Evolutionary conservation across 345 rosid species (phyloP).

Genomic region (Eutrema yunnanense): DNA sequence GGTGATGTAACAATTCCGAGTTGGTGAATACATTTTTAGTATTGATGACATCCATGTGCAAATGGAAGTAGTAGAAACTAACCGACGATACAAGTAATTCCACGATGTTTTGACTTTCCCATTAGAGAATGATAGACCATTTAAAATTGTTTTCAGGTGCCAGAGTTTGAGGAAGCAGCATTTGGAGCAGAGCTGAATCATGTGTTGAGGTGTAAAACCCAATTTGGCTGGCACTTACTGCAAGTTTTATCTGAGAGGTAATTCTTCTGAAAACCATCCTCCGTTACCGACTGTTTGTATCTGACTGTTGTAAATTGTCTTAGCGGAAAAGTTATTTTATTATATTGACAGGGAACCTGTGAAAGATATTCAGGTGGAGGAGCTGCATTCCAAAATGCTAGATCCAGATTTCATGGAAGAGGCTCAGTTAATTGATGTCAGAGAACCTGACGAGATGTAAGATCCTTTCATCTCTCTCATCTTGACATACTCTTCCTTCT

Average conservation of each 20-base stretch:
- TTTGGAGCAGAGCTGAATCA: constrained; percentile 60
- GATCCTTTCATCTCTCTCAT: constrained; percentile 23
- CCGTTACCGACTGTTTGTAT: not conserved
- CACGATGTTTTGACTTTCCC: too few relatives aligned
- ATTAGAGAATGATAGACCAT: not conserved
- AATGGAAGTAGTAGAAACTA: too few relatives aligned
- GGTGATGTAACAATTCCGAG: not conserved
- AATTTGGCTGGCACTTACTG: constrained; percentile 89
- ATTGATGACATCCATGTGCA: not conserved
- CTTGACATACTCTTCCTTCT: not conserved
- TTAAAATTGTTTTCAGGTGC: constrained; percentile 47
- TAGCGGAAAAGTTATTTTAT: not conserved
- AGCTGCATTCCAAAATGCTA: constrained; percentile 65
- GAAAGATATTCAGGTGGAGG: constrained; percentile 55
- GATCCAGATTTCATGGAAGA: constrained; percentile 71
- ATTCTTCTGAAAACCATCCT: constrained; percentile 1
- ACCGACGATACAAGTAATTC: too few relatives aligned
- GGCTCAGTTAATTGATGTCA: constrained; percentile 83
- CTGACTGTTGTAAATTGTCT: not conserved
- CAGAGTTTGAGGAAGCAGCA: constrained; percentile 94
- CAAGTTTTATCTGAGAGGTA: constrained; percentile 94
- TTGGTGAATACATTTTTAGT: not conserved
- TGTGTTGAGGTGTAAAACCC: constrained; percentile 75
- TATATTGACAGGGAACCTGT: constrained; percentile 22
- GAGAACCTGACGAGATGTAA: constrained; percentile 94